Evolutionary conservation across 2,329 filamentous ascomycete genomes (phyloP).

Genomic region (Exophiala aquamarina): DNA sequence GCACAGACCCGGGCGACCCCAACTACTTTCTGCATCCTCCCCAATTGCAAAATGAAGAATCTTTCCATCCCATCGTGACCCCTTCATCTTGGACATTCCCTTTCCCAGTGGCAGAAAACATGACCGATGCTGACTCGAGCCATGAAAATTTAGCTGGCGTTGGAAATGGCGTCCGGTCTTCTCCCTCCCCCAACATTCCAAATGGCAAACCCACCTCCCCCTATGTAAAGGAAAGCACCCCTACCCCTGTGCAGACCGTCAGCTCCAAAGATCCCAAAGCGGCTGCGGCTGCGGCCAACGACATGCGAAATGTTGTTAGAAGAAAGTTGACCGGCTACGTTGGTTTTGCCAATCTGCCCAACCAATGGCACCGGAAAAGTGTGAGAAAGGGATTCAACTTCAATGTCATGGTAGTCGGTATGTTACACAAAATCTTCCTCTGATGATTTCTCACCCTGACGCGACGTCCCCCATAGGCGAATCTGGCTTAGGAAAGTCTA

Average conservation of each 20-base stretch:
- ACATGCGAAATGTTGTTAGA: conserved; percentile 93
- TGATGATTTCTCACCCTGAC: conserved; percentile 4
- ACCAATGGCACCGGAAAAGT: conserved; percentile 99
- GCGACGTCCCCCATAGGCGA: conserved; percentile 69
- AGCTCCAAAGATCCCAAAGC: conserved; percentile 65
- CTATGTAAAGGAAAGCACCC: conserved; percentile 59
- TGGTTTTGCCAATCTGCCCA: conserved; percentile 96
- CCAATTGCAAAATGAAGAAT: not conserved
- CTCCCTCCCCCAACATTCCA: conserved; percentile 38
- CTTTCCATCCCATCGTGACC: not conserved
- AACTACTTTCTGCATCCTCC: conserved; percentile 1
- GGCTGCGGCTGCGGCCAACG: conserved; percentile 56
- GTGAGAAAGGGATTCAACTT: conserved; percentile 99
- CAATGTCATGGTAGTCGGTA: conserved; percentile 99
- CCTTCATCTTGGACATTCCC: not conserved
- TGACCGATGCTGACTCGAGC: conserved; percentile 22
- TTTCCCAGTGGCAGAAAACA: conserved; percentile 1
- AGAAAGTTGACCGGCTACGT: conserved; percentile 98
- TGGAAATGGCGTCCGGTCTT: conserved; percentile 33
- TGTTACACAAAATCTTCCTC: conserved; percentile 45
- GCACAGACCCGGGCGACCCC: conserved; percentile 6
- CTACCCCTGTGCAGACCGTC: conserved; percentile 59
- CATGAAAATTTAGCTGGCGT: conserved; percentile 33
- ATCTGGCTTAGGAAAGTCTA: conserved; percentile 98
- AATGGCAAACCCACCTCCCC: conserved; percentile 56